A percentile compares a stretch with the other conserved stretches of the same genome.
Conservation (phyloP, 805 yeast genomes). For the Wickerhamiella parazyma region DNA sequence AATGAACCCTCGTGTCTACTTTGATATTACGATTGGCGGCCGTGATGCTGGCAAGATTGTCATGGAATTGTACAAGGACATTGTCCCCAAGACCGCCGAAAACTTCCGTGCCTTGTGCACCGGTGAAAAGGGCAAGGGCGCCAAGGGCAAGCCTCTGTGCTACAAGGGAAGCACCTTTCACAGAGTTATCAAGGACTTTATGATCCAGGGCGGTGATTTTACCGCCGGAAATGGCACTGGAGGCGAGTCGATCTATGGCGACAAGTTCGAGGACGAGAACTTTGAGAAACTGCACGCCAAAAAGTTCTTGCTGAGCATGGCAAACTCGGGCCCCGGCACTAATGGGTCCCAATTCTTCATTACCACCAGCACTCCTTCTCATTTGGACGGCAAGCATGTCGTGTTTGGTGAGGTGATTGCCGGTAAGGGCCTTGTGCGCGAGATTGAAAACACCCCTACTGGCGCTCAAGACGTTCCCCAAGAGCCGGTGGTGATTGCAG, state of each 20-base stretch:
- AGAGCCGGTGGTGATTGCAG: conserved; percentile 53
- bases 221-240: conserved; percentile 63
- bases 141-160: conserved; percentile 48
- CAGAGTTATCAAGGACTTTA: conserved; percentile 70
- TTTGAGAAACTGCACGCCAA: conserved; percentile 60
- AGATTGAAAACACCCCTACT: conserved; percentile 59
- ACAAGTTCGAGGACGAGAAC: conserved; percentile 82
- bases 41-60: conserved; percentile 60
- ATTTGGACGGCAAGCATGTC: conserved; percentile 89
- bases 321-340: conserved; percentile 90
- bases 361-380: conserved; percentile 88
- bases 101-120: conserved; percentile 82
- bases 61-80: conserved; percentile 45
- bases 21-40: conserved; percentile 68
- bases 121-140: conserved; percentile 65
- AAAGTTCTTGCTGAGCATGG: conserved; percentile 90
- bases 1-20: conserved; percentile 6
- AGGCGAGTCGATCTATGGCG: conserved; percentile 73
- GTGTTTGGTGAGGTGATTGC: conserved; percentile 84
- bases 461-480: conserved; percentile 58
- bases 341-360: conserved; percentile 94
- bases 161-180: conserved; percentile 88
- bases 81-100: conserved; percentile 80
- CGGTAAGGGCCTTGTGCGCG: conserved; percentile 71
- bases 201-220: conserved; percentile 95